These are phyloP conservation scores for Fusarium virguliforme DNA, from an alignment of 2,329 filamentous ascomycete genomes.

Conservation along the genomic window DNA sequence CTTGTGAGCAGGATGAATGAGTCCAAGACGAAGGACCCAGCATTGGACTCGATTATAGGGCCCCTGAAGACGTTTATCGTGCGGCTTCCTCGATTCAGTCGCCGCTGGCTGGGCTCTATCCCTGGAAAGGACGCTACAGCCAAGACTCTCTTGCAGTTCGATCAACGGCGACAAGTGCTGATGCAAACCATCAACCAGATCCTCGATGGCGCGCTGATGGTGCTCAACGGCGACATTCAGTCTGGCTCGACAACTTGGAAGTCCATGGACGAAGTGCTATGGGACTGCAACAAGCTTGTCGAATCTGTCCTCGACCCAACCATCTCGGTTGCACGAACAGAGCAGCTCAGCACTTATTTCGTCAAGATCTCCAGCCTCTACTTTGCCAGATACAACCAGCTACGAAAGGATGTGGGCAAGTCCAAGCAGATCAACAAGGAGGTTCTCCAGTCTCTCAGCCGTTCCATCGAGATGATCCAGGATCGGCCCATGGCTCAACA, in stretches of 20 bases:
- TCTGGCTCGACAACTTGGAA: constrained; percentile 68
- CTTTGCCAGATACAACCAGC: constrained; percentile 73
- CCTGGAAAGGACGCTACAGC: constrained; percentile 67
- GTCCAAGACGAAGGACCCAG: constrained; percentile 23
- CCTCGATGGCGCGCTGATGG: constrained; percentile 73
- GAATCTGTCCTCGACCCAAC: constrained; percentile 65
- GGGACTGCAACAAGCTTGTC: constrained; percentile 70
- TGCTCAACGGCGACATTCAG: constrained; percentile 69
- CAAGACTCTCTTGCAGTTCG: constrained; percentile 74
- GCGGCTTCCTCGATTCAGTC: constrained; percentile 72
- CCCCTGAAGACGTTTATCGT: constrained; percentile 72
- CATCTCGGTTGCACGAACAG: constrained; percentile 50
- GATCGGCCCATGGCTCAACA: constrained; percentile 69
- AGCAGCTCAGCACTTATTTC: constrained; percentile 64
- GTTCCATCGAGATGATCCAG: constrained; percentile 76
- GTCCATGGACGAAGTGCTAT: constrained; percentile 69
- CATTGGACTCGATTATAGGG: constrained; percentile 47
- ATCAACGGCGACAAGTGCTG: constrained; percentile 71
- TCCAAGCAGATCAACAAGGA: constrained; percentile 58
- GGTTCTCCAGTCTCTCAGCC: constrained; percentile 71
- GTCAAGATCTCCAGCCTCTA: constrained; percentile 82
- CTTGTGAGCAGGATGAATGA: constrained; percentile 56
- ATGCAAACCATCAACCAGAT: constrained; percentile 69
- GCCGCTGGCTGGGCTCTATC: constrained; percentile 74
- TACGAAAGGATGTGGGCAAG: constrained; percentile 63